Percentiles rank a stretch among this genome's conserved stretches.
Evolutionary conservation across 164 flowering plant genomes (phyloP).

Genomic region (Santalum album): DNA sequence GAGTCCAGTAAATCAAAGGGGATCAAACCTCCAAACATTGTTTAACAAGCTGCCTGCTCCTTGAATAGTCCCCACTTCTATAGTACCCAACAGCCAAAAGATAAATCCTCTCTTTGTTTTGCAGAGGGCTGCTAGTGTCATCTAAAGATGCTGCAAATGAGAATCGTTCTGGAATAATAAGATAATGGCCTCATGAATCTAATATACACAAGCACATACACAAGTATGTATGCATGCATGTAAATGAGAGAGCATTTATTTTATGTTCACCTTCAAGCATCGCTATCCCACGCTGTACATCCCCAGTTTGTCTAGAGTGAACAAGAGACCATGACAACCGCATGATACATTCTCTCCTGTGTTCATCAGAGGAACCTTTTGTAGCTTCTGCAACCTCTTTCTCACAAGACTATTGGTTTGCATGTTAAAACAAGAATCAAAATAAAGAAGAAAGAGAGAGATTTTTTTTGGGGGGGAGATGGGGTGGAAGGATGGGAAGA

Average conservation of each 20-base stretch:
- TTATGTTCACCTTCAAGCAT: constrained; percentile 25
- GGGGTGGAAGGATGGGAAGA: too few species aligned
- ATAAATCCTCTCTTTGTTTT: constrained; percentile 72
- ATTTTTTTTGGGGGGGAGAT: neutral
- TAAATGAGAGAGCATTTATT: neutral
- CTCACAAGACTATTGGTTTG: constrained; percentile 17
- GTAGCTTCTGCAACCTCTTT: constrained; percentile 21
- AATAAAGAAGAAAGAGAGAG: neutral
- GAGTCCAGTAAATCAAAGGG: too few species aligned
- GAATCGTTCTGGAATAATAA: neutral
- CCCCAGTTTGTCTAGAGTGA: constrained; percentile 22
- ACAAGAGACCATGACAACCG: constrained; percentile 34
- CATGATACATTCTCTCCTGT: constrained; percentile 19
- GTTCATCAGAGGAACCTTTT: constrained; percentile 18
- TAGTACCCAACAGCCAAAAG: constrained; percentile 88
- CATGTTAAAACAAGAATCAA: neutral
- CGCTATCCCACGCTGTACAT: constrained; percentile 30
- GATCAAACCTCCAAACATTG: constrained; percentile 65
- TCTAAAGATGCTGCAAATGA: constrained; percentile 50
- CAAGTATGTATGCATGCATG: too few species aligned
- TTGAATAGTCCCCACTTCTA: constrained; percentile 69
- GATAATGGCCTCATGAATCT: neutral
- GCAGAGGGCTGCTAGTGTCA: constrained; percentile 34
- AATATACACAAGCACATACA: too few species aligned
- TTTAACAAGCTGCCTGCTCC: constrained; percentile 64